Base-by-base conservation (phyloP, 2,329 filamentous ascomycete genomes). In the Colletotrichum sp. region DNA sequence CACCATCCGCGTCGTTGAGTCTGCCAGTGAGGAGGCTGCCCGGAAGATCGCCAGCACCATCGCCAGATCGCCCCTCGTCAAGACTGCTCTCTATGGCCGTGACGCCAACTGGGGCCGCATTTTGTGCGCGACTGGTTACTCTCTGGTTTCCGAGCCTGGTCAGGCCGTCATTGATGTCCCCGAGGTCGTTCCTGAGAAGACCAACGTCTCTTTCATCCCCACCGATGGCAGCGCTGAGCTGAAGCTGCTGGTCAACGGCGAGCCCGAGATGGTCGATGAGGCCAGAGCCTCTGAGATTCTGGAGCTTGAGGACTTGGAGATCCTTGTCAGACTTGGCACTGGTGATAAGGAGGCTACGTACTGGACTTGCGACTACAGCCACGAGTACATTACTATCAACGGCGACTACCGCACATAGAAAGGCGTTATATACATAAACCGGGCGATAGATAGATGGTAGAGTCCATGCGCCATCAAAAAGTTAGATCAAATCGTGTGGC, bases 101-200 rank as follows among this genome's bases (percentile, higher is more conserved):
- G 97, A 99, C 83, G 97, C 97, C 22, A 99, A 99, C 88, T 99
- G 97, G 97, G 97, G 97, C 39, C 95, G 97, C 70, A 98, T 99
- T 77, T 90, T 98, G 32, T 98, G 97, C 84, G 96, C 97, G 1
- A 96, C 96, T 6, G 97, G 97, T 5, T 98, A 98, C 83, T 88
- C 92, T 16, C 86, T 92, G 62, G 88, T 93, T 77, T 90, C 89
- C 3, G 90, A 91, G 78, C 91, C 90, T 1, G 91, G 89, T 3
- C 84, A 88, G 79, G 85, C 88, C n/a, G 83, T 87, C 52, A 90
- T 89, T 74, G 91, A 93, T 1, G 91, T 94, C 2, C 87, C 89
- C 2, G 91, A 92, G 61, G 91, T 97, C 68, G 86, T 91, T 0
- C 93, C 94, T 1, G 90, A 93, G 78, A 90, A 90, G 81, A 96